Evolutionary conservation across 108 stramenopile species (phyloP).

Genomic region (Mayamaea pseudoterrestris): DNA sequence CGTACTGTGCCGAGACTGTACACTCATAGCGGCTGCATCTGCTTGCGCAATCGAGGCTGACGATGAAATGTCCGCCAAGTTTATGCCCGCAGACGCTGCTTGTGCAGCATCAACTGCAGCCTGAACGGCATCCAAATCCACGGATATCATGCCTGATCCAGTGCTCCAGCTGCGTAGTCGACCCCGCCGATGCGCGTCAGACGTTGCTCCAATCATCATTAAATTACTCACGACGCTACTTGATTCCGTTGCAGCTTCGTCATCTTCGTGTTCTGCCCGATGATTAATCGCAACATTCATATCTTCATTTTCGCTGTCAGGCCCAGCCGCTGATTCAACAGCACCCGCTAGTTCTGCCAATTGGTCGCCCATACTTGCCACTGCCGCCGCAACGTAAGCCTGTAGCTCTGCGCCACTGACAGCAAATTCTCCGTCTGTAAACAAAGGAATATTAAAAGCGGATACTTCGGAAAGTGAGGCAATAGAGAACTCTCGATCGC

Average conservation of each 20-base stretch:
- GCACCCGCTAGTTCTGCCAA: constrained; percentile 28
- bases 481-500: constrained; percentile 44
- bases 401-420: constrained; percentile 22
- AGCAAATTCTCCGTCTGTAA: constrained; percentile 14
- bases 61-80: too few species aligned
- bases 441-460: neutral
- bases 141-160: constrained; percentile 25
- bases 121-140: constrained; percentile 69
- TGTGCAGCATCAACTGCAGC: constrained; percentile 68
- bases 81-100: constrained; percentile 54
- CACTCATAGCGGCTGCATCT: too few species aligned
- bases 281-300: constrained; percentile 9
- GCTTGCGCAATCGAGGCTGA: too few species aligned
- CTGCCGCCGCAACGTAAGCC: constrained; percentile 29
- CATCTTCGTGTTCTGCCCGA: constrained; percentile 11
- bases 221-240: constrained; percentile 24
- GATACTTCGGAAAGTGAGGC: constrained; percentile 48
- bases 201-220: constrained; percentile 26
- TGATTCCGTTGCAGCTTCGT: too few species aligned
- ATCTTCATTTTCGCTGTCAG: too few species aligned
- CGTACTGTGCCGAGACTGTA: too few species aligned
- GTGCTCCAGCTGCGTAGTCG: constrained; percentile 14
- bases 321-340: constrained; percentile 18
- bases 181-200: neutral
- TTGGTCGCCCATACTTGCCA: constrained; percentile 32